Base-by-base conservation (phyloP, 192 early-diverging fungal genomes). In the Backusella macrospora region DNA sequence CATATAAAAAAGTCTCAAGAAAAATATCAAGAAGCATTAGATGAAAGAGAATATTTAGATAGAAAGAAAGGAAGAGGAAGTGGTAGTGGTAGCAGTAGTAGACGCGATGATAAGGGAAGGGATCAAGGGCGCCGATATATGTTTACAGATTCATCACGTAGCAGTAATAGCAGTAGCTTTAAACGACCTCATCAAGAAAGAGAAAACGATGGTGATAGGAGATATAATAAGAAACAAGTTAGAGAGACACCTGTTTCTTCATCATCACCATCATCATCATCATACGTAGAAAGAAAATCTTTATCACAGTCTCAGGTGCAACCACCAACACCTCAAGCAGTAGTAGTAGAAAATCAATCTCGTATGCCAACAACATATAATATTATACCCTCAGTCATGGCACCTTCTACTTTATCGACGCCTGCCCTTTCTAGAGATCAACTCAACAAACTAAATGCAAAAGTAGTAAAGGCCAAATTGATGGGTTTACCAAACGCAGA, bases 371-470 rank as follows among this genome's bases (percentile, higher is more conserved):
- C 43, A 13, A 63, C 7, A 0, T 59, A 26, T 14, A 16, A 42
- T 26, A 15, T 49, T 37, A 16, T 44, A 5, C 48, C 72, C 15
- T 26, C 52, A 37, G 47, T 55, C 6, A 46, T 48, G 13, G 45
- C 78, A 44, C 74, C 15, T 69, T 14, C 65, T 15, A 29, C 62
- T 21, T 9, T 18, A 48, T 16, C 65, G 15, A 70, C 76, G 1
- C 75, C 85, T 5, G 64, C 84, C 1, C 70, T 93, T 2, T 72
- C 86, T 0, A 73, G 78, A 37, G 88, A 88, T 62, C 89, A 97
- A 63, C 80, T 98, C 16, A 98, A 98, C 85, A 95, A 91, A 68
- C 81, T 98, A 47, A 87, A 91, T 39, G 88, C 96, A 2, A 88
- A 91, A 44, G 86, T 94, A 49, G 75, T 98, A 16, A 92, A 95